Evolutionary conservation across 1,139 yeast genomes (phyloP), one percentile per base, ranked within the genome.

Genomic region (Kodamaea fungicola): DNA sequence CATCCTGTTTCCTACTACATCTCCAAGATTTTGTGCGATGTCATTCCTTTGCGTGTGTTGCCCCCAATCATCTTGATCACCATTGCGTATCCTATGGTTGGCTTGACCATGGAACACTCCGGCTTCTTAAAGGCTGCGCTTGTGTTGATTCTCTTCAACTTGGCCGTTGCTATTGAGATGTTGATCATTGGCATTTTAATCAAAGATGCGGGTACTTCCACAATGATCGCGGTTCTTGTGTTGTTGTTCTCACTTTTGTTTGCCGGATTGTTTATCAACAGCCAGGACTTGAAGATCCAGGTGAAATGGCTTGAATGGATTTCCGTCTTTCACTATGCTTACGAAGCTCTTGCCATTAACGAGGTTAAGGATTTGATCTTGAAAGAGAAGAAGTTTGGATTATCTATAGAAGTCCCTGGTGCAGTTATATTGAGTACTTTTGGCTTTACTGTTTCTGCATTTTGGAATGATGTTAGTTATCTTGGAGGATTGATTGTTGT

Each of bases 401-500:
- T 92, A 31, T 85, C 92, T 35, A 92, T 92, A 48, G 96, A 89
- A 60, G 95, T 92, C n/a, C 98, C 98, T 0, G 98, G 98, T 5
- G 97, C 98, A 2, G 94, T 95, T 1, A 92, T 92, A 42, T 72
- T 92, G 48, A 85, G 95, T 49, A 89, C 97, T 0, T 92, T 92
- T 67, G 98, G 98, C 0, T 92, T 92, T 60, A 77, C 86, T 46
- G 90, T 87, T 12, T 78, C 80, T 28, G 94, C 92, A 2, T 74
- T 86, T 44, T 64, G 78, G 64, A 65, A 68, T 30, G 97, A 92
- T 57, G 71, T 83, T 16, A 49, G 66, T 6, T 74, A 71, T 29
- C 67, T 87, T 40, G 66, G 62, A 0, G 66, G 71, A 7, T 78
- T 81, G 44, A 64, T 71, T 12, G 54, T 64, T 2, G 51, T 69